Base-by-base conservation (phyloP, 805 yeast species). In the Middelhovenomyces tepae region DNA sequence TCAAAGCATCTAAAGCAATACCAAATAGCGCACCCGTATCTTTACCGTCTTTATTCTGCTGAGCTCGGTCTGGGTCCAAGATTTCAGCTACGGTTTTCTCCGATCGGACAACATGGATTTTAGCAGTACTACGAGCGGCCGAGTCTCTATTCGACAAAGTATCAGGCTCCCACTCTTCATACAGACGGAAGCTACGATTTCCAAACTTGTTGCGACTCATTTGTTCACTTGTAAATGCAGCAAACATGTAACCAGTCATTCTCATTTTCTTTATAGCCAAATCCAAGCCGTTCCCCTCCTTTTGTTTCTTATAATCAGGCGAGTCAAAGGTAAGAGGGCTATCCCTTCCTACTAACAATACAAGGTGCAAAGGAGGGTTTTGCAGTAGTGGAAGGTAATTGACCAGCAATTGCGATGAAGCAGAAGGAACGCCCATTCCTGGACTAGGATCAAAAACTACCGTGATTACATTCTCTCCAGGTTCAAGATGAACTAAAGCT, bases 191-290 rank as follows among this genome's bases (percentile, higher is more conserved):
- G 3, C 81, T 66, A 39, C 96, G 62, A 43, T 76, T 71, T 7
- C 95, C 93, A 50, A 83, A 71, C 0, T 91, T 87, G 28, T 73
- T 69, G 24, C 78, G 61, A 34, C 74, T 55, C 94, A 89, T 84
- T 51, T 86, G 95, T 45, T 87, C 96, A 46, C 75, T 76, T 0
- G 96, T 87, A 54, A 71, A 86, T 1, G 95, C 93, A 47, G 84
- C 89, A 94, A 84, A 83, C 56, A 87, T 56, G 45, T 94, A 67
- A 4, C 81, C 94, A 3, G 83, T 95, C 39, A 85, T 72, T 46
- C 91, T 72, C 43, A 89, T 53, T 51, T 84, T 84, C 43, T 62
- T 64, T 13, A 81, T 60, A 1, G 95, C 95, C 4, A 76, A 53
- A n/a, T 75, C 75, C 15, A 87, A 45, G 9, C 65, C 72, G 40